Evolutionary conservation across 2,329 filamentous ascomycete genomes (phyloP), one percentile per base, ranked within the genome.

Genomic region (Cladosporium austrohemisphaericum): DNA sequence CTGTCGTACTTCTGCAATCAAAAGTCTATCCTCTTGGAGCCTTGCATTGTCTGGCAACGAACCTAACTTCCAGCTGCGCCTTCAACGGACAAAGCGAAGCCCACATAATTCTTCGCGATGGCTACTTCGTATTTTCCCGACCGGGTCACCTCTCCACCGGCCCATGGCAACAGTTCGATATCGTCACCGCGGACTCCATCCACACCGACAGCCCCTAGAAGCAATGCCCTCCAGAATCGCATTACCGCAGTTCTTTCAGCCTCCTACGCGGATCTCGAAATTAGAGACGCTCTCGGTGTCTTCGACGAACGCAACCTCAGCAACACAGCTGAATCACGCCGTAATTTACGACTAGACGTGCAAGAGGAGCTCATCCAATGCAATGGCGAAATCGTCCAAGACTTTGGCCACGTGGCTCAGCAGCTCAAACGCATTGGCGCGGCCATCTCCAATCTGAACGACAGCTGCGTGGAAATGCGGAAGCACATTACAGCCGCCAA

Each of bases 361-460:
- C 90, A 97, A 65, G 92, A 86, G 66, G 91, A 97, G 64, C 87
- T 96, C 29, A 91, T 97, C 50, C 82, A 92, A 56, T 90, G 86
- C 69, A 96, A 97, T 80, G 90, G 87, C 41, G 82, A 88, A 56
- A 87, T 97, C 55, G 82, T 97, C 51, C 76, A 81, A 47, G 89
- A 95, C 64, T 97, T 97, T 69, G 88, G 90, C 28, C 79, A 83
- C 49, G 89, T 98, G 56, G 88, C 91, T 23, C 88, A 94, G 84
- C 92, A 96, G 89, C 74, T 97, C 44, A 83, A 83, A 61, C 84
- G 86, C 5, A 93, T 97, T 56, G 90, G 90, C 18, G 73, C 76
- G 16, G 89, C 87, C 4, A 85, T 98, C 50, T 78, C 80, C 38
- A 86, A 77, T 56, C 74, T 97, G 26, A 95, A 95, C 63, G 77